Evolutionary conservation across 2,329 filamentous ascomycete species (phyloP), one percentile per base, ranked within the genome.

Genomic region (Colletotrichum siamense): DNA sequence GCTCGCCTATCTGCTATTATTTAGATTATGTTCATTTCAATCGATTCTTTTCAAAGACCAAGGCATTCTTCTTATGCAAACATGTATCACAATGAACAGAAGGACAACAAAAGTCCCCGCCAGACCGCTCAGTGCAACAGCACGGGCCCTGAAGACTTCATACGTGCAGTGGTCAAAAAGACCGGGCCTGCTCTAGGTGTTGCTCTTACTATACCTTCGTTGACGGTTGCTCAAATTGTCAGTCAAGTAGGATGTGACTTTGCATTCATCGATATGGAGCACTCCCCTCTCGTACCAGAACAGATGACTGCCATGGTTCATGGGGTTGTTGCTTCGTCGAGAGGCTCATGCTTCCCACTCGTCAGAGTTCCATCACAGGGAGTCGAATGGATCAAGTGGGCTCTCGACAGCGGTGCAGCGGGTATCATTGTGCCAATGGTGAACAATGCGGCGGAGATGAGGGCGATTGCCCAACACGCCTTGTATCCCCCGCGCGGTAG

Each of bases 31-130:
- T 49, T 6, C 44, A 49, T 49, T 49, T 49, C 4, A 9, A 49
- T 49, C 6, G 6, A n/a, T 49, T 1, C 8, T 49, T 22, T 1
- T 8, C n/a, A 22, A 22, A 12, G 0, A 13, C 2, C 7, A 7
- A 7, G 6, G 6, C 44, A 49, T 22, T 22, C 10, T 22, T 49
- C n/a, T 49, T 15, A 39, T 49, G 44, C 10, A 49, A 49, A 49
- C 44, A 49, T 49, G 44, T 13, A 49, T 49, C n/a, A 49, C 18
- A 13, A 22, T 49, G 44, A 49, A n/a, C 9, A 49, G 9, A 49
- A 49, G 6, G n/a, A 49, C 44, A 13, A 12, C 44, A 4, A 49
- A 49, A 49, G n/a, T 13, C 10, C n/a, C 44, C n/a, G 16, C 16
- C 44, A 49, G n/a, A 49, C 44, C 10, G 9, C 3, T 13, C 44